Percentiles rank a stretch among this genome's conserved stretches.
Evolutionary conservation across 2,329 filamentous ascomycete genomes (phyloP).

Genomic region (Rugonectria rugulosa): DNA sequence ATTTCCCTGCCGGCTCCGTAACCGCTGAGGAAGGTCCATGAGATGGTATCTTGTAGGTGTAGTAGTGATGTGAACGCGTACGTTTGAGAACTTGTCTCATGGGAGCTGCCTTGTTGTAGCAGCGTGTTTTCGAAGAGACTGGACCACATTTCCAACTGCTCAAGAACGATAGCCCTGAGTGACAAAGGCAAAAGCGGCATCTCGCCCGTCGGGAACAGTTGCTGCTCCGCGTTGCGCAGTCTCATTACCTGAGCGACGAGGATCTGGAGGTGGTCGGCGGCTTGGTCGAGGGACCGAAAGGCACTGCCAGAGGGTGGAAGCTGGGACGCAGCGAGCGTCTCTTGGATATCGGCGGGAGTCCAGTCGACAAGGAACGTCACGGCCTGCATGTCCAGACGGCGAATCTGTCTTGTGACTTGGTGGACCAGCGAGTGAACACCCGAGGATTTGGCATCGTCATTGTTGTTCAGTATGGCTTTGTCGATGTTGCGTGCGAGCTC

Average conservation of each 20-base stretch:
- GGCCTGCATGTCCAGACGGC: slow-evolving; percentile 48
- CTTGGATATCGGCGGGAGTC: slow-evolving; percentile 40
- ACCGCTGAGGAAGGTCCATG: slow-evolving; percentile 27
- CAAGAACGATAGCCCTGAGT: slow-evolving; percentile 21
- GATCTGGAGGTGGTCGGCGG: slow-evolving; percentile 42
- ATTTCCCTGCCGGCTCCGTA: slow-evolving; percentile 38
- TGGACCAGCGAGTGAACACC: slow-evolving; percentile 32
- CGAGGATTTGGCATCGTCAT: slow-evolving; percentile 23
- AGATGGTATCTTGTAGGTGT: slow-evolving; percentile 42
- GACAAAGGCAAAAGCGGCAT: slow-evolving; percentile 15
- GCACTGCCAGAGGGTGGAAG: slow-evolving; percentile 21
- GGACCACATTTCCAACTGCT: slow-evolving; percentile 39
- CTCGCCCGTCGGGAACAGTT: slow-evolving; percentile 22
- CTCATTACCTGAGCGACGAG: slow-evolving; percentile 42
- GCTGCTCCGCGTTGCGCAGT: slow-evolving; percentile 35
- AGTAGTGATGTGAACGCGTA: slow-evolving; percentile 37
- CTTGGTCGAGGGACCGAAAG: slow-evolving; percentile 43
- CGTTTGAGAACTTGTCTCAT: slow-evolving; percentile 18
- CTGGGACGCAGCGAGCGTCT: slow-evolving; percentile 25
- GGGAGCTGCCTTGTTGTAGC: slow-evolving; percentile 19
- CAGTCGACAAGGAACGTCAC: slow-evolving; percentile 44
- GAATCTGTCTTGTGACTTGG: slow-evolving; percentile 45
- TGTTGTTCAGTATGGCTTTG: slow-evolving; percentile 15
- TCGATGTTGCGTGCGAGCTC: slow-evolving; percentile 39
- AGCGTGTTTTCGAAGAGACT: slow-evolving; percentile 38